These are phyloP conservation scores for Calonectria pauciramosa DNA, from an alignment of 2,329 filamentous ascomycete genomes.

Conservation along the genomic window DNA sequence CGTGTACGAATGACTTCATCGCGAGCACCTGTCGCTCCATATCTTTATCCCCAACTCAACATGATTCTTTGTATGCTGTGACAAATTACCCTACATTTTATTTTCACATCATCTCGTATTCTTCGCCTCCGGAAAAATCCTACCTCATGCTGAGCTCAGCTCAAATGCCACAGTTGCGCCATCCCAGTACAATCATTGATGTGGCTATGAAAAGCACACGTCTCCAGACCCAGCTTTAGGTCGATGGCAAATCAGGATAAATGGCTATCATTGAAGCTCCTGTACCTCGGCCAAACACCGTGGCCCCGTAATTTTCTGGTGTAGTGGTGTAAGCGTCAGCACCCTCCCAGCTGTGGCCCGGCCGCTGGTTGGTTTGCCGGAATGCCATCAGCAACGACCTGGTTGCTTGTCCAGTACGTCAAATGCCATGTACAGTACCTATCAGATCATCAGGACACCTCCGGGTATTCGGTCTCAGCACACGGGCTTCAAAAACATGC, in stretches of 20 bases:
- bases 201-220: neutral
- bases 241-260: neutral
- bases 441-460: constrained; percentile 2
- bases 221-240: neutral
- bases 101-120: neutral
- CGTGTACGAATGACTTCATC: neutral
- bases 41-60: neutral
- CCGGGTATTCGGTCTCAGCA: neutral
- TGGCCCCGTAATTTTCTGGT: neutral
- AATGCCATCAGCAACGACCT: neutral
- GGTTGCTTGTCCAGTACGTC: neutral
- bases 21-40: neutral
- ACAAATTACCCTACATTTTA: neutral
- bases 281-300: neutral
- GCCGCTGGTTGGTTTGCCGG: no score
- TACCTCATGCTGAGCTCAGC: neutral
- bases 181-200: neutral
- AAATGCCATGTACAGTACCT: neutral
- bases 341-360: neutral
- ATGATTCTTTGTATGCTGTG: neutral
- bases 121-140: neutral
- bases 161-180: neutral
- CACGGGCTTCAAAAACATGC: constrained; percentile 2
- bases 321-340: neutral
- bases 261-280: neutral